Base-by-base conservation (phyloP, 108 stramenopile genomes). In the Fistulifera pelliculosa region DNA sequence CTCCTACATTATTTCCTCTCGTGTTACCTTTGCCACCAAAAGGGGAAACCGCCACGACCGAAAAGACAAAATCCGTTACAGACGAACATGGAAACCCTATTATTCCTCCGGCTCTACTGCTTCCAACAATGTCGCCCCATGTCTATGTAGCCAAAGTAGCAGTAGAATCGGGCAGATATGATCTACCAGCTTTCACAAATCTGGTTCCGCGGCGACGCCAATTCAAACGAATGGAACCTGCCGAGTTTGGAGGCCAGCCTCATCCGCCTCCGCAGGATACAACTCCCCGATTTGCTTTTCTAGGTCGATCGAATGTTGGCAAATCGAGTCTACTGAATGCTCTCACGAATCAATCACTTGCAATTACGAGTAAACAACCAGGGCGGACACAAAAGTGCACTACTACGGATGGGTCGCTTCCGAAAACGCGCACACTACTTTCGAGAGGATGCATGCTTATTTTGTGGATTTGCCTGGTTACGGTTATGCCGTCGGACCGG, bases 221-320 rank as follows among this genome's bases (percentile, higher is more conserved):
- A 35, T 35, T 35, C 31, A 35, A 35, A 35, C 31, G 31, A 35
- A 35, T 35, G 31, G 31, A 35, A 35, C 31, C 31, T 3, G 31
- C 31, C 3, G 31, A 3, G 31, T 35, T 35, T 35, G 31, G 31
- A 35, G 44, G 44, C 16, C 19, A 45, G 44, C 44, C 4, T 3
- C 19, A 45, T 11, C 19, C 44, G 4, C 6, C 44, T 11, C 21
- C 44, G 7, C 4, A 19, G 3, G 21, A 45, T 45, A 21, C 19
- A 21, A 45, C 16, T 83, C 12, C 73, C 83, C 26, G 97, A 98
- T 67, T 81, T 96, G 15, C 87, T 89, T 35, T 90, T 96, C 49
- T 92, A 19, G 97, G 97, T n/a, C 61, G 94, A 40, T 83, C 81
- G 56, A 98, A 98, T 60, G 93, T 94, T 17, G 97, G 97, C 12